Conservation (phyloP, 306 rosid genomes). For the Albizia julibrissin region DNA sequence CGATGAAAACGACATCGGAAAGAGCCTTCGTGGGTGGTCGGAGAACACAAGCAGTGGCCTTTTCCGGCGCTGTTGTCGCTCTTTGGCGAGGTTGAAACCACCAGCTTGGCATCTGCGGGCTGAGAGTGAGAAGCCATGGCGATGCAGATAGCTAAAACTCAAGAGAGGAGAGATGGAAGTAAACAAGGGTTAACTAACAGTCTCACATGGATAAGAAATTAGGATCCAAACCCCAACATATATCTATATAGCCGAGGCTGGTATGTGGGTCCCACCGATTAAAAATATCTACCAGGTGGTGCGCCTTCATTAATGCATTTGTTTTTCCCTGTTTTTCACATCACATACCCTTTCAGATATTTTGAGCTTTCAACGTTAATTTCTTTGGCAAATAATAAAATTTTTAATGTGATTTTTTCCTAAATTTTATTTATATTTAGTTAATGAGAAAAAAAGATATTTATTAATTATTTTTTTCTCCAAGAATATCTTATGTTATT, state of each 20-base stretch:
- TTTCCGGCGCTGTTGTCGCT: slow-evolving; percentile 44
- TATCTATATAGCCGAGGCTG: neutral
- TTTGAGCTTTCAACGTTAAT: neutral
- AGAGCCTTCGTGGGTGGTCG: slow-evolving; percentile 89
- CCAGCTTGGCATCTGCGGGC: slow-evolving; percentile 30
- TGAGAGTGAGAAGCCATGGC: slow-evolving; percentile 51
- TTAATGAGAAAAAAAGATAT: too few species aligned
- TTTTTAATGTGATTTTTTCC: too few species aligned
- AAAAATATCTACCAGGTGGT: neutral
- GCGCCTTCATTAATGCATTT: neutral
- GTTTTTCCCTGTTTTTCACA: neutral
- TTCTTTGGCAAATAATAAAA: too few species aligned
- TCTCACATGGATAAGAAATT: neutral
- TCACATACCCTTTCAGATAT: neutral
- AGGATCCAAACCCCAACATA: neutral
- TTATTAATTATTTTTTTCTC: too few species aligned
- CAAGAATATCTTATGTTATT: too few species aligned
- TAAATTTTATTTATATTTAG: too few species aligned
- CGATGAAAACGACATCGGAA: slow-evolving; percentile 88
- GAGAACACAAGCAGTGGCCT: slow-evolving; percentile 85
- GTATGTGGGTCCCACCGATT: neutral
- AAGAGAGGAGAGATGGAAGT: neutral
- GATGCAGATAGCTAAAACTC: neutral
- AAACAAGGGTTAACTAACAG: neutral
- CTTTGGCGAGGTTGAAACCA: slow-evolving; percentile 57